A percentile compares a stretch with the other conserved stretches of the same genome.
Conservation (phyloP, 805 yeast genomes). For the Kuraishia hungarica region DNA sequence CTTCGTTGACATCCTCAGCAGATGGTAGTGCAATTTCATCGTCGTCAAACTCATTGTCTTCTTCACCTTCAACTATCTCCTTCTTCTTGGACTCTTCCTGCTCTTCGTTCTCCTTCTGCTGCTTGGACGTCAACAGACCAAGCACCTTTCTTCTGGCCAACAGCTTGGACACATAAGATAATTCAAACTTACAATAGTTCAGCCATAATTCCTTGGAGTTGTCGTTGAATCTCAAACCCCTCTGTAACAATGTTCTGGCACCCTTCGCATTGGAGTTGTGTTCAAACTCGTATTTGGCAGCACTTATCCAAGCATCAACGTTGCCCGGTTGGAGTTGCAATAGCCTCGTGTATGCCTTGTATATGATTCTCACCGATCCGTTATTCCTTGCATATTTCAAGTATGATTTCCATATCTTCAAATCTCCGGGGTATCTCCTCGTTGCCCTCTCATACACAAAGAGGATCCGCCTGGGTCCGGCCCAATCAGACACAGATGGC, state of each 20-base stretch:
- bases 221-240: constrained; percentile 76
- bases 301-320: constrained; percentile 86
- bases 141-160: constrained; percentile 76
- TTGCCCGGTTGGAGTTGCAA: constrained; percentile 87
- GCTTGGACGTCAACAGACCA: constrained; percentile 68
- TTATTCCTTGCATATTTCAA: constrained; percentile 57
- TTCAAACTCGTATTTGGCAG: constrained; percentile 91
- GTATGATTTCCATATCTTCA: constrained; percentile 72
- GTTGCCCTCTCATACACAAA: constrained; percentile 82
- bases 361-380: constrained; percentile 64
- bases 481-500: constrained; percentile 76
- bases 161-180: constrained; percentile 76
- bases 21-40: constrained; percentile 15
- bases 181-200: constrained; percentile 81
- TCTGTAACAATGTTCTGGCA: constrained; percentile 79
- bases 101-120: constrained; percentile 44
- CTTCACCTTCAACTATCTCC: constrained; percentile 20
- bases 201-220: constrained; percentile 70
- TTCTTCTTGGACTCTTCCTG: constrained; percentile 35
- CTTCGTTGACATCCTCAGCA: constrained; percentile 24
- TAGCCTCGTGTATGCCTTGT: constrained; percentile 68
- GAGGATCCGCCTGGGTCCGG: constrained; percentile 71
- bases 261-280: constrained; percentile 82
- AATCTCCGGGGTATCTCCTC: constrained; percentile 67
- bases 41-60: constrained; percentile 14